phyloP scores from a whole-genome alignment of 768 basidiomycete genomes.

The Suillus lakei region DNA sequence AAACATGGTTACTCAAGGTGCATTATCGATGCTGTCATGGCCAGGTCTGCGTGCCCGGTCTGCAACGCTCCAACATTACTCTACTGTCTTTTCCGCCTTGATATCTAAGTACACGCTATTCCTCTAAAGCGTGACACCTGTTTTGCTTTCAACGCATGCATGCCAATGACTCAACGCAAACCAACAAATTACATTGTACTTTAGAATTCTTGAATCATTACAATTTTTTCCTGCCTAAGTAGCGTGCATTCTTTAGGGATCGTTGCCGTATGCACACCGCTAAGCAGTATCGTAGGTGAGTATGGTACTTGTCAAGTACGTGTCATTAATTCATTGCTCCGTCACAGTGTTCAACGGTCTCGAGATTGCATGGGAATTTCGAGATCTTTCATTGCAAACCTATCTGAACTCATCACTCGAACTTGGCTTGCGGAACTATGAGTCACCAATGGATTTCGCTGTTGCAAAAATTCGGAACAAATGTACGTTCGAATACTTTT shows the following conservation, averaged over 20 bases:
- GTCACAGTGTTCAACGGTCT: neutral
- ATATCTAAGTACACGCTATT: conserved; percentile 31
- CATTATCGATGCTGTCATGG: conserved; percentile 53
- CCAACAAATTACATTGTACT: neutral
- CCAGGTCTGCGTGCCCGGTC: conserved; percentile 53
- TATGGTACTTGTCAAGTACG: neutral
- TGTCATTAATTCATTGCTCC: neutral
- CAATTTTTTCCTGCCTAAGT: neutral
- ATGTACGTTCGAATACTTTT: no score
- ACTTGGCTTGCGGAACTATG: neutral
- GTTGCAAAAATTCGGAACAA: no score
- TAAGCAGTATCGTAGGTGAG: neutral
- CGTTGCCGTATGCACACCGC: neutral
- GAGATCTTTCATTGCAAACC: neutral
- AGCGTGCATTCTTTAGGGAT: neutral
- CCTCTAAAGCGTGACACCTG: neutral
- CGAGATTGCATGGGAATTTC: neutral
- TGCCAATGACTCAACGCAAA: neutral
- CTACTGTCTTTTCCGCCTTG: conserved; percentile 61
- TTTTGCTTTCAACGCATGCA: neutral
- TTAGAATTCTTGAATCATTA: conserved; percentile 3
- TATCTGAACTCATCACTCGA: neutral
- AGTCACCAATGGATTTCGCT: neutral
- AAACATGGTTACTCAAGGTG: conserved; percentile 43
- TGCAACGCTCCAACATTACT: conserved; percentile 54